phyloP scores from a whole-genome alignment of 768 basidiomycete genomes.

The Suillus plorans region DNA sequence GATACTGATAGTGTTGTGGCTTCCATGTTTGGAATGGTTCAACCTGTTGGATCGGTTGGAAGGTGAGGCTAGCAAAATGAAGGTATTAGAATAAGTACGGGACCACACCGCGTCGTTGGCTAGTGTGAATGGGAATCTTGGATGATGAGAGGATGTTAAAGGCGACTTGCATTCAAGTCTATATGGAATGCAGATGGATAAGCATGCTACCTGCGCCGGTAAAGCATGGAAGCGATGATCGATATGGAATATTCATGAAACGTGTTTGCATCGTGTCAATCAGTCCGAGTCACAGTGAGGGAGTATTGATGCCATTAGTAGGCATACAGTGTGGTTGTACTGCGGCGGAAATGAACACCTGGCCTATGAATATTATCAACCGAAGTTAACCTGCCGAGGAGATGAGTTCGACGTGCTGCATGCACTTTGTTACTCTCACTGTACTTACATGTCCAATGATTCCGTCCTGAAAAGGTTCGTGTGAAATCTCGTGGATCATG shows the following conservation, averaged over 20 bases:
- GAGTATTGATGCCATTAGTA: background rate
- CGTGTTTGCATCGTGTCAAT: slow-evolving; percentile 1
- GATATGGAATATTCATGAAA: background rate
- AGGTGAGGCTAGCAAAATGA: background rate
- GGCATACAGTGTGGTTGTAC: background rate
- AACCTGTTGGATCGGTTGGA: background rate
- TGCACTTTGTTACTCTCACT: background rate
- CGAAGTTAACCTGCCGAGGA: background rate
- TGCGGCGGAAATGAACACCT: background rate
- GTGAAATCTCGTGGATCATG: no score
- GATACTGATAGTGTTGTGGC: background rate
- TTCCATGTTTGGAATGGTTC: background rate
- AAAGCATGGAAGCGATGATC: background rate
- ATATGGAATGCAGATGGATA: background rate
- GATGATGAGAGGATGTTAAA: background rate
- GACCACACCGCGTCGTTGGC: background rate
- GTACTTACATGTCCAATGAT: background rate
- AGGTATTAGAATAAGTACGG: background rate
- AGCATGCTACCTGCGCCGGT: background rate
- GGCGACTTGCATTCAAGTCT: background rate
- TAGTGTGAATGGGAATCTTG: background rate
- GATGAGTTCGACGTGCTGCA: background rate
- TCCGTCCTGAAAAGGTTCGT: no score
- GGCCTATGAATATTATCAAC: background rate
- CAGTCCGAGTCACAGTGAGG: background rate